Evolutionary conservation across 345 rosid species (phyloP).

Genomic region (Ailanthus altissimus): DNA sequence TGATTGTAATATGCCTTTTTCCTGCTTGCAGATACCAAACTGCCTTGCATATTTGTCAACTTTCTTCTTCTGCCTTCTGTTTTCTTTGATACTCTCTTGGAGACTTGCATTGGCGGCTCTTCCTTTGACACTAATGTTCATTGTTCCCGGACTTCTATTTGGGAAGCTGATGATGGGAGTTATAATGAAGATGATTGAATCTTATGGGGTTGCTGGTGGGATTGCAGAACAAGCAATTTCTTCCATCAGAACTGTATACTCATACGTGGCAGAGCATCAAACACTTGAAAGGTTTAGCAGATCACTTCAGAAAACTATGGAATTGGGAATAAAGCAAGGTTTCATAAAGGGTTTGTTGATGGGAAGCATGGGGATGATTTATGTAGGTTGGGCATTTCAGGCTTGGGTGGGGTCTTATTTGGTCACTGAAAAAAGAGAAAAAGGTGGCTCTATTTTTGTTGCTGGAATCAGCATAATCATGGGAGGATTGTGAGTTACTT

Average conservation of each 20-base stretch:
- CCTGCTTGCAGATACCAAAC: constrained; percentile 52
- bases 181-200: constrained; percentile 56
- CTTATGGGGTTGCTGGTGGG: constrained; percentile 65
- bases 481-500: constrained; percentile 61
- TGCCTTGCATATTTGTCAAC: constrained; percentile 53
- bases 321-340: constrained; percentile 58
- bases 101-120: constrained; percentile 56
- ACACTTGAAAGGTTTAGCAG: constrained; percentile 47
- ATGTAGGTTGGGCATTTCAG: constrained; percentile 67
- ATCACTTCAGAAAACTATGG: constrained; percentile 51
- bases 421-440: constrained; percentile 57
- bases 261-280: constrained; percentile 59
- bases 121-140: constrained; percentile 56
- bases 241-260: constrained; percentile 59
- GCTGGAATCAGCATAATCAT: constrained; percentile 64
- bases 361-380: constrained; percentile 74
- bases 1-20: not conserved
- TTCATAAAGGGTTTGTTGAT: constrained; percentile 64
- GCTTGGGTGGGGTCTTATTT: constrained; percentile 62
- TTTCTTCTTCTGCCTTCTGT: constrained; percentile 54
- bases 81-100: constrained; percentile 58
- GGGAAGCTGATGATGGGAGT: constrained; percentile 70
- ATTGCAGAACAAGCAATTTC: constrained; percentile 72
- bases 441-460: constrained; percentile 57
- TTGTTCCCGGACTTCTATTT: constrained; percentile 54